Evolutionary conservation across 768 basidiomycete genomes (phyloP), one percentile per base, ranked within the genome.

Genomic region (Lactifluus pinguis): DNA sequence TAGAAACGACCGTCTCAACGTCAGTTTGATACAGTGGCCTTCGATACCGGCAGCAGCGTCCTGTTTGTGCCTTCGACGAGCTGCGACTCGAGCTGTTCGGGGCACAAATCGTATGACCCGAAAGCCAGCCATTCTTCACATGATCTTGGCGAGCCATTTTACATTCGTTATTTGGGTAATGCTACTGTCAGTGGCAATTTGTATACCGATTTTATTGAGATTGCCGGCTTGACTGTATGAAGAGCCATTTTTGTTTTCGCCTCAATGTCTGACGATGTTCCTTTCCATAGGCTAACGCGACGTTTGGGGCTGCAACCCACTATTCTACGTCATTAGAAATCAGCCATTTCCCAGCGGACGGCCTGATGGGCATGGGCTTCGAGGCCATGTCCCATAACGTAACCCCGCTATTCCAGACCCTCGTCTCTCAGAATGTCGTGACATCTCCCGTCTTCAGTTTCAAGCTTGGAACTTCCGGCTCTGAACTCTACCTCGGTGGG

Each of bases 401-500:
- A 8, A 47, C 53, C 13, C 68, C 72, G 4, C 59, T 67, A 54
- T 72, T 74, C 67, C 75, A 80, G 55, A 78, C 76, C 21, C 75
- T 83, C 41, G 61, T 79, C 17, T 66, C 71, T 8, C 71, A 78
- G 49, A 70, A 69, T 14, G 59, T 63, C 41, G 68, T 74, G 2
- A 60, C 72, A 7, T 65, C 74, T 32, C 66, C 74, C 45, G 71
- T 76, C 59, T 83, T 84, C 63, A 75, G 76, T 29, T 76, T 84
- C 66, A 79, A 79, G 62, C 71, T 84, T 49, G 67, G 76, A 10
- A 30, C 71, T 17, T 67, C 69, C 13, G 75, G 73, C 21, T 76
- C 79, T 19, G 80, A 82, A 58, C 63, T 66, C 30, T 51, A 34
- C 45, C n/a, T 64, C 38, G 65, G 65, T 30, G 65, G 65, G 3